A percentile compares a stretch with the other conserved stretches of the same genome.
phyloP scores from a whole-genome alignment of 106 monocot genomes.

The Dendrobium officinale region DNA sequence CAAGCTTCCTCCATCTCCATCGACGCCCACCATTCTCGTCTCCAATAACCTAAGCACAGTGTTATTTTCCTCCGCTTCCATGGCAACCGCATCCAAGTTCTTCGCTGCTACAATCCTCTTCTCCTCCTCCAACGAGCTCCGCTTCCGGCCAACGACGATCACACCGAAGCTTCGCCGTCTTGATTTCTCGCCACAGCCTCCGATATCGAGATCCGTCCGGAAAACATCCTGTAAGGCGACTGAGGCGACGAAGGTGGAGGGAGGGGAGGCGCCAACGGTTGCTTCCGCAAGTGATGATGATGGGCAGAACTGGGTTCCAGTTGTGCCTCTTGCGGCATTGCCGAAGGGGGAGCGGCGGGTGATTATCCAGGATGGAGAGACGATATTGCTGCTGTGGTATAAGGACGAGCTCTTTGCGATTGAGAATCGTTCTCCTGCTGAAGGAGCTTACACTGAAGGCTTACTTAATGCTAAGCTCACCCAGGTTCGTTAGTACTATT shows the following conservation, averaged over 20 bases:
- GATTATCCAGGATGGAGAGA: slow-evolving; percentile 80
- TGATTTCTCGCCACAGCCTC: background rate
- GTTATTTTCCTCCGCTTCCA: background rate
- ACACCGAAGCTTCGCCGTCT: background rate
- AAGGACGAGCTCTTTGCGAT: slow-evolving; percentile 82
- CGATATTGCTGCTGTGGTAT: slow-evolving; percentile 85
- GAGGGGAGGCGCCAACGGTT: slow-evolving; percentile 6
- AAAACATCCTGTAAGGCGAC: slow-evolving; percentile 48
- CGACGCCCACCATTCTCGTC: background rate
- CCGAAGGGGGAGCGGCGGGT: slow-evolving; percentile 88
- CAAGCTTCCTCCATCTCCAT: background rate
- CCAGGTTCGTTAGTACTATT: slow-evolving; percentile 37
- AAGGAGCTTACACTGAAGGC: slow-evolving; percentile 91
- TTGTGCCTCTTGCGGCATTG: slow-evolving; percentile 73
- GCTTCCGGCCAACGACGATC: slow-evolving; percentile 1
- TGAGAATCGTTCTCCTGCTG: slow-evolving; percentile 91
- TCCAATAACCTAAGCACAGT: background rate
- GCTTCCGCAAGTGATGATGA: slow-evolving; percentile 9
- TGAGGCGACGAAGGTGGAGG: slow-evolving; percentile 58
- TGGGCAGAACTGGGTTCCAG: slow-evolving; percentile 77
- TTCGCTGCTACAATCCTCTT: slow-evolving; percentile 16
- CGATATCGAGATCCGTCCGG: background rate
- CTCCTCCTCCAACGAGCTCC: slow-evolving; percentile 22
- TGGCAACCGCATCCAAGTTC: slow-evolving; percentile 23
- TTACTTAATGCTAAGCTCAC: slow-evolving; percentile 92